Base-by-base conservation (phyloP, 1,284 basidiomycete genomes). In the Phellinidium pouzarii region DNA sequence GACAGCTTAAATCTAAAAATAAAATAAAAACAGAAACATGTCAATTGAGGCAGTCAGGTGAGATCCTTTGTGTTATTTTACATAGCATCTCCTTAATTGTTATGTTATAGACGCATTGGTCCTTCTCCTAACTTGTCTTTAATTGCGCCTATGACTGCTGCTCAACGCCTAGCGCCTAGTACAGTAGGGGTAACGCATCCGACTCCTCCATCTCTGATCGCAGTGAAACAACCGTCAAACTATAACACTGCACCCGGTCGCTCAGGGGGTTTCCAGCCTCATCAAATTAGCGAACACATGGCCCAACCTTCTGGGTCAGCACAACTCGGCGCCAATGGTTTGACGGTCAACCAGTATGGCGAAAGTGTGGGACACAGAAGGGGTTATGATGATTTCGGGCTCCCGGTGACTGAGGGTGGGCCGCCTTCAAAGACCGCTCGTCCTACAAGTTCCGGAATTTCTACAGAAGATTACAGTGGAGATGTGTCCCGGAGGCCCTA, bases 41-140 rank as follows among this genome's bases (percentile, higher is more conserved):
- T 87, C 84, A 1, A 68, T 74, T 25, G 81, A 85, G 65, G 83
- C 85, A 25, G 70, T 84, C 58, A 78, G 74, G 81, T 84, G 65
- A 26, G 65, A 26, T 37, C n/a, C n/a, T n/a, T n/a, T 36, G 34
- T 57, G 9, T 55, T 37, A 36, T 7, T 44, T 37, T 50, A 36
- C 38, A 5, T 27, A 34, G 12, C 3, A 9, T 37, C 49, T 25
- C 6, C n/a, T 12, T 52, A 23, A 51, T 23, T 19, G 27, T 19
- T 43, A 14, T 36, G 14, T 19, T 26, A n/a, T 37, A 82, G 86
- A 59, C 82, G 84, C 29, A 90, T 90, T 56, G 87, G 87, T 2
- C 70, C 73, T 26, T 78, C 84, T 0, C 80, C 82, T 1, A 80
- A 76, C 59, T 71, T 89, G 41, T 84, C 82, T 23, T 64, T 76